Conservation (phyloP, 352 stramenopile species). For the Globisporangium apiculatum region DNA sequence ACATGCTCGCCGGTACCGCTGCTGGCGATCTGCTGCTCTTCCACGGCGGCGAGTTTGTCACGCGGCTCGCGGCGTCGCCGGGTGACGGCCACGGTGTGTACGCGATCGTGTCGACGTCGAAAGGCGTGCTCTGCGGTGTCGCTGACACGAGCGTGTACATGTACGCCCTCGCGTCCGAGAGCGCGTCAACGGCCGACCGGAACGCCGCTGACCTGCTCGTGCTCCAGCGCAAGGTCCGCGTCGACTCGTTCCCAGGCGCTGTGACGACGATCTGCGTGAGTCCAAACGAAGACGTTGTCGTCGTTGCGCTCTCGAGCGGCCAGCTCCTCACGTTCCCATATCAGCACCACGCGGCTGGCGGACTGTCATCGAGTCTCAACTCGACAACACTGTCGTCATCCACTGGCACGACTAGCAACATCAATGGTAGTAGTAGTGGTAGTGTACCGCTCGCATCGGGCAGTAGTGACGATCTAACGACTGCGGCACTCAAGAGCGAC, state of each 20-base stretch:
- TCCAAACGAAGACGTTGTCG: constrained; percentile 66
- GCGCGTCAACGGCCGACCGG: constrained; percentile 19
- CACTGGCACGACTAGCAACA: not conserved
- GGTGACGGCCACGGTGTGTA: constrained; percentile 41
- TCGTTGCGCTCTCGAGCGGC: constrained; percentile 51
- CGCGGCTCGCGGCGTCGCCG: constrained; percentile 44
- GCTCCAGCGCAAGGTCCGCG: constrained; percentile 49
- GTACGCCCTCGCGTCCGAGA: constrained; percentile 46
- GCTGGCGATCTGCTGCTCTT: constrained; percentile 87
- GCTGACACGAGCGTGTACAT: constrained; percentile 64
- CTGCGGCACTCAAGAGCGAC: constrained; percentile 32
- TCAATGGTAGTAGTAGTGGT: constrained; percentile 3
- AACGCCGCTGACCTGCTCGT: constrained; percentile 34
- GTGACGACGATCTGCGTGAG: constrained; percentile 60
- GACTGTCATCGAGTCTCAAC: constrained; percentile 7
- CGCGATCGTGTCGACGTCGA: constrained; percentile 57
- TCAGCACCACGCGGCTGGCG: constrained; percentile 27
- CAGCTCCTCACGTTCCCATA: constrained; percentile 76
- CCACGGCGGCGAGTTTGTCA: constrained; percentile 61
- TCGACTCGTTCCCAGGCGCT: constrained; percentile 36
- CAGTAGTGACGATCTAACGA: constrained; percentile 14
- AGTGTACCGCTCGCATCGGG: not conserved
- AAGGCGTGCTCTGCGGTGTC: constrained; percentile 73
- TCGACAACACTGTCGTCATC: no score
- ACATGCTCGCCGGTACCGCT: constrained; percentile 79